A percentile compares a stretch with the other conserved stretches of the same genome.
phyloP scores from a whole-genome alignment of 164 flowering plant species.

The Piper longum region DNA sequence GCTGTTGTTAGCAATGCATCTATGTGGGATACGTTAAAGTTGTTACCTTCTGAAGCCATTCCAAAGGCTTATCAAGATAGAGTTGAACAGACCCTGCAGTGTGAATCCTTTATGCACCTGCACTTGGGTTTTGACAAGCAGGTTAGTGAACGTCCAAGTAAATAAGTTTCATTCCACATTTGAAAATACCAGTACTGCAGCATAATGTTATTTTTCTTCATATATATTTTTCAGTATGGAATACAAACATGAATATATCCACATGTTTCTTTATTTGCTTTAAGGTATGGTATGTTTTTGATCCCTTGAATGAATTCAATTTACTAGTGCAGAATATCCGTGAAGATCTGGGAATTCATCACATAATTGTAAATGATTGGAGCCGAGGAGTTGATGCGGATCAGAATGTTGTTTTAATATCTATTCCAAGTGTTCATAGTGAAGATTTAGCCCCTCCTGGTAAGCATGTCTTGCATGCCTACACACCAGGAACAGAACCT shows the following conservation, averaged over 20 bases:
- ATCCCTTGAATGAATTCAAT: neutral
- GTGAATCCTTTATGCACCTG: constrained; percentile 98
- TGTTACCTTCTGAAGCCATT: constrained; percentile 53
- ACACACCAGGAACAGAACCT: constrained; percentile 92
- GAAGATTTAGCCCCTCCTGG: constrained; percentile 79
- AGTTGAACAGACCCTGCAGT: constrained; percentile 49
- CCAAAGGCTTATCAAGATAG: constrained; percentile 50
- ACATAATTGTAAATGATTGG: constrained; percentile 94
- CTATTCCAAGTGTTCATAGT: constrained; percentile 75
- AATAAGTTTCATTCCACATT: neutral
- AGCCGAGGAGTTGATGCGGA: constrained; percentile 89
- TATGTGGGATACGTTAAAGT: constrained; percentile 84
- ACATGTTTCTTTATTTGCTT: neutral
- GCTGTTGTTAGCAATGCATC: constrained; percentile 98
- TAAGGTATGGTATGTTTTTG: neutral
- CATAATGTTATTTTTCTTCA: too few relatives aligned
- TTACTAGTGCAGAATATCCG: constrained; percentile 34
- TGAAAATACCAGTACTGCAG: neutral
- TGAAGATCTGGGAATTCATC: constrained; percentile 84
- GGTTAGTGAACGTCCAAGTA: constrained; percentile 24
- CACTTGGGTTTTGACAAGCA: constrained; percentile 92
- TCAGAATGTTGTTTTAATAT: constrained; percentile 88
- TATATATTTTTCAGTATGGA: too few relatives aligned
- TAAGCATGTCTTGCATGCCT: constrained; percentile 82
- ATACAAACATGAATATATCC: too few relatives aligned